Percentiles rank a stretch among this genome's conserved stretches.
Conservation (phyloP, 2,329 filamentous ascomycete genomes). For the Lasiodiplodia hormozganensis region DNA sequence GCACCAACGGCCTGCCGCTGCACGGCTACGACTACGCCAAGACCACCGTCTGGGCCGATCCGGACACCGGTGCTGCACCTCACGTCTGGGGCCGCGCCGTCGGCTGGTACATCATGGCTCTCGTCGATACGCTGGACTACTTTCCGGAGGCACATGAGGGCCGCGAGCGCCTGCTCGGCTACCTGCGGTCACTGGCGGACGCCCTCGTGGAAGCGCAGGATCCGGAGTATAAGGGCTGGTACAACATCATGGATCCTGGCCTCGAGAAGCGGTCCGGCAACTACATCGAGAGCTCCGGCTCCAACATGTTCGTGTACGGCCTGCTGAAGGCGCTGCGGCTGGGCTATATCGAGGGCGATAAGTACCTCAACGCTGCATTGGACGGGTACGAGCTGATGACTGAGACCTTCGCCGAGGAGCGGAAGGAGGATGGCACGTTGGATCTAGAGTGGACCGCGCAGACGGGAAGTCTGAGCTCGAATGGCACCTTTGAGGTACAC, state of each 20-base stretch:
- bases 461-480: conserved; percentile 59
- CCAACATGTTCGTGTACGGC: conserved; percentile 56
- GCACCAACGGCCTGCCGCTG: conserved; percentile 41
- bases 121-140: conserved; percentile 58
- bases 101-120: conserved; percentile 48
- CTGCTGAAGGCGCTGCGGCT: conserved; percentile 45
- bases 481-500: conserved; percentile 56
- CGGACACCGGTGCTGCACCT: conserved; percentile 43
- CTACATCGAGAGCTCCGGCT: conserved; percentile 66
- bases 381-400: conserved; percentile 55
- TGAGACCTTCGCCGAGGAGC: conserved; percentile 56
- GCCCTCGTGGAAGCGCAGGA: conserved; percentile 55
- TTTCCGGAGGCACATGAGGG: conserved; percentile 49
- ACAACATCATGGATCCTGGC: conserved; percentile 61
- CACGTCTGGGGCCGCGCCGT: conserved; percentile 48
- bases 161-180: conserved; percentile 48
- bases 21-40: conserved; percentile 47
- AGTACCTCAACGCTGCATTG: conserved; percentile 50
- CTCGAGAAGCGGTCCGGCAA: conserved; percentile 58
- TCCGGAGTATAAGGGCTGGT: conserved; percentile 61
- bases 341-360: conserved; percentile 41
- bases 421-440: conserved; percentile 52
- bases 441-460: conserved; percentile 60
- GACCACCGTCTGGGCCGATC: conserved; percentile 46
- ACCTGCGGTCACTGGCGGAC: conserved; percentile 50